Evolutionary conservation across 768 basidiomycete species (phyloP), one percentile per base, ranked within the genome.

Genomic region (Chalciporus pseudorubinellus): DNA sequence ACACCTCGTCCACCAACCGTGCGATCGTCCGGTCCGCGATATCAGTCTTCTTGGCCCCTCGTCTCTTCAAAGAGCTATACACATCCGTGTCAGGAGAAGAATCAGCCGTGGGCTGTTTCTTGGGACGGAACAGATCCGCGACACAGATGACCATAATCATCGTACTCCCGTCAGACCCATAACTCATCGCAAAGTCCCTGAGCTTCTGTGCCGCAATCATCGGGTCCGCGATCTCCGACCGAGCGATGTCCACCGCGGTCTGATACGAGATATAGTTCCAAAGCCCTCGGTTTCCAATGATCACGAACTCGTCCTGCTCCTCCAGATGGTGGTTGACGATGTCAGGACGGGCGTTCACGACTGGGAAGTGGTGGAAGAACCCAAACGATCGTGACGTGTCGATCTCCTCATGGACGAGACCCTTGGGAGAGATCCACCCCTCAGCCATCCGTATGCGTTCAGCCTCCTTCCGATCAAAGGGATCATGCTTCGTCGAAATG

Each of bases 71-170:
- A 20, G 59, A 48, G 28, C 59, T 56, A 39, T 69, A 69, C 18
- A 60, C 26, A 56, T 65, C 57, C 72, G 71, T 39, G 36, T 82
- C 80, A 36, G 74, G 59, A n/a, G 44, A 70, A 56, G 57, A 60
- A 26, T 64, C 62, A 38, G 57, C 29, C 39, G 46, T 57, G 31
- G 54, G 73, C 39, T 79, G 79, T 19, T 78, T 74, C 34, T 77
- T 74, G 1, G 74, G 70, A 24, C 80, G 74, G 73, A 94, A 90
- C 28, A 95, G 74, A 63, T 91, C 92, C 9, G 80, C 82, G 19
- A 97, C 75, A 44, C 82, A 82, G 59, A 98, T 82, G 31, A 98
- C 93, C 95, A 98, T 98, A 72, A 98, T 94, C 94, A 98, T 98
- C 43, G 87, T 89, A 54, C 85, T 90, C 13, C 91, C 92, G 48